Base-by-base conservation (phyloP, 441 rosid genomes). In the Adansonia gregorii region DNA sequence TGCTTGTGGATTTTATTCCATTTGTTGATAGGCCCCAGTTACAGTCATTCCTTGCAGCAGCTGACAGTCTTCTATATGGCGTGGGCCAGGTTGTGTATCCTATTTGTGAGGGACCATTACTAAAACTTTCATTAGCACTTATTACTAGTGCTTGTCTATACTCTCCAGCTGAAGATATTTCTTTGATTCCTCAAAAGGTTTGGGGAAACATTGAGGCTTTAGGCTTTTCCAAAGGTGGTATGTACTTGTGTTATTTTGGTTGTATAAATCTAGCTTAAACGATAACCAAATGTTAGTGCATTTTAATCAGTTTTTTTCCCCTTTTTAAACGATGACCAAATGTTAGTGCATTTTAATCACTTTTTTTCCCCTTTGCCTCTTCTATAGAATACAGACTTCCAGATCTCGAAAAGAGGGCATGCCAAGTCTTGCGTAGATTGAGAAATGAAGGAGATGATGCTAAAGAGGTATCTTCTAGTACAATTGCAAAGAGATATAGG, bases 131-230 rank as follows among this genome's bases (percentile, higher is more conserved):
- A 43, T 79, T 92, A 76, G 93, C 97, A 73, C 91, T 93, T 27
- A 76, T 90, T 81, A 88, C 92, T 59, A 82, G 91, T 76, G 93
- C 93, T 81, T 93, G 96, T 83, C 83, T 93, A 68, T 90, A 92
- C 82, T 89, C 93, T 73, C 82, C 87, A 0, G 82, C 81, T 75
- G 98, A 90, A 80, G 98, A 90, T 86, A 79, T 92, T 71, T 83
- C 88, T 69, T 82, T 92, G 87, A 86, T 92, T 81, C 91, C 96
- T 85, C 86, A 87, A 80, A 83, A 82, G 65, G 82, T 92, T 49
- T 93, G 98, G 98, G 86, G 80, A 76, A 86, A 80, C 69, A 89
- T 93, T 31, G 92, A 93, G 87, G 83, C 73, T 69, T 78, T 92
- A 73, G 89, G 85, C n/a, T 85, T 82, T 60, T 86, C 90, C 58